Percentiles rank a stretch among this genome's conserved stretches.
These are phyloP conservation scores for Aurinia saxatilis DNA, from an alignment of 345 rosid species.

Conservation along the genomic window DNA sequence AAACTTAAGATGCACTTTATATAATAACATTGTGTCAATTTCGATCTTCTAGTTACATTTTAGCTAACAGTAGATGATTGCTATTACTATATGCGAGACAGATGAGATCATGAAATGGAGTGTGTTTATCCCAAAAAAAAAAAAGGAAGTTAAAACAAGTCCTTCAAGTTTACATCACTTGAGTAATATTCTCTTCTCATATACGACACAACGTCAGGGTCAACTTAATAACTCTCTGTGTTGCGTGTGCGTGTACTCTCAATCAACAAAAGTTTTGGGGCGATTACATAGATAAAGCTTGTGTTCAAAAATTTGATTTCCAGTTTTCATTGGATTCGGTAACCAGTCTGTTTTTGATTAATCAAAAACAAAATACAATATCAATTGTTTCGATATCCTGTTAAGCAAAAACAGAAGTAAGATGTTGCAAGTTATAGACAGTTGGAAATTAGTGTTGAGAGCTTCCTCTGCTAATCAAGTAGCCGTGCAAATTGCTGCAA, in stretches of 20 bases:
- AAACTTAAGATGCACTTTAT: neutral
- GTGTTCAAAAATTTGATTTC: too few relatives aligned
- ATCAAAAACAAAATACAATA: too few relatives aligned
- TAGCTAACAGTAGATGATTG: neutral
- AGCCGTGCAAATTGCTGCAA: too few relatives aligned
- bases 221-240: neutral
- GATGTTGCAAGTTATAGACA: too few relatives aligned
- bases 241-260: neutral
- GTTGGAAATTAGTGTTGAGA: too few relatives aligned
- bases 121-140: neutral
- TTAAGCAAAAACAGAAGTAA: too few relatives aligned
- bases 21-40: neutral
- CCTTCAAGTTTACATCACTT: neutral
- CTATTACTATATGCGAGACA: neutral
- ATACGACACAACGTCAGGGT: neutral
- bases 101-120: neutral
- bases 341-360: too few relatives aligned
- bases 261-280: neutral
- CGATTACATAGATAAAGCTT: too few relatives aligned
- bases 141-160: slow-evolving; percentile 15
- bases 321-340: too few relatives aligned
- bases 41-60: neutral
- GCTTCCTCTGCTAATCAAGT: too few relatives aligned
- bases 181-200: neutral
- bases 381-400: too few relatives aligned